Evolutionary conservation across 495 filamentous ascomycete genomes (phyloP).

Genomic region (Aspergillus taichungensis): DNA sequence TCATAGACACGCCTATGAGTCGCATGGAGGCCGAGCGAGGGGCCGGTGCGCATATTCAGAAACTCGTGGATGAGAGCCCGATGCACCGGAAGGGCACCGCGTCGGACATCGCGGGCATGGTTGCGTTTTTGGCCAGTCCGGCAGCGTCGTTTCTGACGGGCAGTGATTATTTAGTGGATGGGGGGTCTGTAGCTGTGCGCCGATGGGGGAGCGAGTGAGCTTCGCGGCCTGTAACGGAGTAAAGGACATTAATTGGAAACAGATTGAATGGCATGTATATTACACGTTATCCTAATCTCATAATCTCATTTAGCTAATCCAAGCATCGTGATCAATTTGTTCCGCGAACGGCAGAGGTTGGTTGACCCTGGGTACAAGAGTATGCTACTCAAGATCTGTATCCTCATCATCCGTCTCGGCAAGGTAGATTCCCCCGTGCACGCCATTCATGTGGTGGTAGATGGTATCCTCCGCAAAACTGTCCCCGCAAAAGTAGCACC

Average conservation of each 20-base stretch:
- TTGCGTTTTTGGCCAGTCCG: constrained; percentile 4
- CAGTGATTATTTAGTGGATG: constrained; percentile 7
- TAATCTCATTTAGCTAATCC: too few species aligned
- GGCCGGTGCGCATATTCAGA: constrained; percentile 24
- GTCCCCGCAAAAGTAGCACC: constrained; percentile 29
- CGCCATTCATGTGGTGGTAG: constrained; percentile 23
- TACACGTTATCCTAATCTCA: too few species aligned
- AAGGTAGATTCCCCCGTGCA: constrained; percentile 12
- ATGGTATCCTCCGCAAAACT: constrained; percentile 4
- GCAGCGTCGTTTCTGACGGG: constrained; percentile 9
- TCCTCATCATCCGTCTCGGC: neutral
- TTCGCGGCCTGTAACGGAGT: too few species aligned
- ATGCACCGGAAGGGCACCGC: neutral
- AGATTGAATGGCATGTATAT: too few species aligned
- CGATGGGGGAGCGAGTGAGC: neutral
- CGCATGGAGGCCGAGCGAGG: constrained; percentile 2
- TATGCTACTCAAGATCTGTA: neutral
- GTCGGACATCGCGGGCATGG: constrained; percentile 47
- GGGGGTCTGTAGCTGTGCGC: neutral
- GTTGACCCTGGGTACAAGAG: too few species aligned
- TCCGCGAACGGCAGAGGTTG: too few species aligned
- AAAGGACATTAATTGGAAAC: too few species aligned
- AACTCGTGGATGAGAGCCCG: constrained; percentile 40
- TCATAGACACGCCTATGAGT: constrained; percentile 67
- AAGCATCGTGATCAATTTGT: too few species aligned